Evolutionary conservation across 805 yeast genomes (phyloP).

Genomic region (Saccharomycopsis babjevae): DNA sequence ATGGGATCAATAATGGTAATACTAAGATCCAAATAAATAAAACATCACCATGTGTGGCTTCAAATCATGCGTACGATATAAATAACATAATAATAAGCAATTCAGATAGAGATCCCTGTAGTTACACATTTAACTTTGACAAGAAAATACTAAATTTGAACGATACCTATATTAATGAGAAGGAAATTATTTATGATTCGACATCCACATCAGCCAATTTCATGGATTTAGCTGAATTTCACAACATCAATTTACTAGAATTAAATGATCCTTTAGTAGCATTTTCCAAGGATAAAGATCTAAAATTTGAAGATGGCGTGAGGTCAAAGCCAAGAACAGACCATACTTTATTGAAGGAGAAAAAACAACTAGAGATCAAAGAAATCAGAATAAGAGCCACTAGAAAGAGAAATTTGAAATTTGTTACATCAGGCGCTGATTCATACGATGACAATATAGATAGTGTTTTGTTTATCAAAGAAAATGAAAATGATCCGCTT

Average conservation of each 20-base stretch:
- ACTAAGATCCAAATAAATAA: not conserved
- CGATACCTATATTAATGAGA: not conserved
- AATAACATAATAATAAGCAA: not conserved
- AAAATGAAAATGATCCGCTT: constrained; percentile 13
- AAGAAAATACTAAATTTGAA: not conserved
- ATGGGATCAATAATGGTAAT: not conserved
- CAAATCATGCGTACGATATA: not conserved
- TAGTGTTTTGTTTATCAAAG: not conserved
- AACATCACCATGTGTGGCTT: too few species aligned
- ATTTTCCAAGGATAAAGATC: not conserved
- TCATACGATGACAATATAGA: not conserved
- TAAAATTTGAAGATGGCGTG: not conserved
- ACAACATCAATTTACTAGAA: not conserved
- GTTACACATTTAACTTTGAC: not conserved
- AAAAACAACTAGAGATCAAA: not conserved
- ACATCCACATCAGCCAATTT: not conserved
- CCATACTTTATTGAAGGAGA: not conserved
- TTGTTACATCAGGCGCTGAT: not conserved
- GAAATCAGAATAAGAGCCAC: not conserved
- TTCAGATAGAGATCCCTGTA: not conserved
- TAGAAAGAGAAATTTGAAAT: not conserved
- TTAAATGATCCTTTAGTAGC: not conserved
- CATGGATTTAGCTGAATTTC: not conserved
- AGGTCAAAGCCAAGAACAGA: not conserved
- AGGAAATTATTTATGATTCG: not conserved